Conservation (phyloP, 2,329 filamentous ascomycete species). For the Fusarium burgessii region DNA sequence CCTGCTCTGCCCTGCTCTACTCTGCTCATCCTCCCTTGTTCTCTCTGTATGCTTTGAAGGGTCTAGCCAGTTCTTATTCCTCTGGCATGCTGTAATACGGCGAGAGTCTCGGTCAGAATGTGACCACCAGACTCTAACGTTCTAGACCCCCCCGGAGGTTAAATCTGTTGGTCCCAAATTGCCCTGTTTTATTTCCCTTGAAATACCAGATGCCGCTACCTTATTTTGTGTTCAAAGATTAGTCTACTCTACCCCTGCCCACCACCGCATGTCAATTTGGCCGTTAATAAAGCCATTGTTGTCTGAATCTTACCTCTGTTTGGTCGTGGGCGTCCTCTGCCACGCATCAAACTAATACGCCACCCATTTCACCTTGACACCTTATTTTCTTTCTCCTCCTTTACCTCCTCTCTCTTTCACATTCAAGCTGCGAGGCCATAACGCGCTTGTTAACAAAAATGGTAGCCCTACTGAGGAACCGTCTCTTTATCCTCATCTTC, state of each 20-base stretch:
- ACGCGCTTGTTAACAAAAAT: slow-evolving; percentile 14
- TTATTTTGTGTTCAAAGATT: neutral
- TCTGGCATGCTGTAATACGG: neutral
- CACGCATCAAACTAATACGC: neutral
- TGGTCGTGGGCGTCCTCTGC: neutral
- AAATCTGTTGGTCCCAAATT: slow-evolving; percentile 16
- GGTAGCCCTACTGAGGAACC: slow-evolving; percentile 22
- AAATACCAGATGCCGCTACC: slow-evolving; percentile 22
- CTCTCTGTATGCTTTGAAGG: neutral
- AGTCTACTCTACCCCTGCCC: neutral
- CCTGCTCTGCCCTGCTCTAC: neutral
- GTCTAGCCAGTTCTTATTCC: slow-evolving; percentile 2
- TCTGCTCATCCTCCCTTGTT: neutral
- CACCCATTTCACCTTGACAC: slow-evolving; percentile 8
- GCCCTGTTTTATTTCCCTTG: slow-evolving; percentile 3
- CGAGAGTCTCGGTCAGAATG: slow-evolving; percentile 6
- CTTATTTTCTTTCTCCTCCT: neutral
- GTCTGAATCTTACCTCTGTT: neutral
- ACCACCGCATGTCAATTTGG: neutral
- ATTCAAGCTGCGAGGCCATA: neutral
- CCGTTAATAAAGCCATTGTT: slow-evolving; percentile 5
- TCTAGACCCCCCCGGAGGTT: slow-evolving; percentile 17
- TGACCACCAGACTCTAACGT: neutral
- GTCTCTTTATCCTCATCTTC: slow-evolving; percentile 23
- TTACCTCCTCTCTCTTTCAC: neutral